A percentile compares a stretch with the other conserved stretches of the same genome.
Conservation (phyloP, 106 monocot genomes). For the Narthecium ossifragum region DNA sequence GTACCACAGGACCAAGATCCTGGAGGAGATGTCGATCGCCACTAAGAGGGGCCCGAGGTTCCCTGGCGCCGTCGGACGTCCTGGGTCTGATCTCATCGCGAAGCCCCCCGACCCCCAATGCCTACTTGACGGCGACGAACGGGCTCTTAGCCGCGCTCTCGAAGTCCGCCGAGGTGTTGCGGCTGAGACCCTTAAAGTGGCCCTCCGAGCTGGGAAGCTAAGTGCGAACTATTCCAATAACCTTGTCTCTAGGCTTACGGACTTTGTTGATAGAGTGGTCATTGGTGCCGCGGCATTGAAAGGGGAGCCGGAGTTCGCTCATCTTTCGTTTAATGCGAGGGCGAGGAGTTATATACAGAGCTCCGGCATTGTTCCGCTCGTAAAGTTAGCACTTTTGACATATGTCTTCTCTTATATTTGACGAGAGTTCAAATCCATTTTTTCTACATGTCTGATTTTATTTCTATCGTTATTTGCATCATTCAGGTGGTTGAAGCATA, state of each 20-base stretch:
- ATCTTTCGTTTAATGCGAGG: slow-evolving; percentile 74
- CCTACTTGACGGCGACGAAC: slow-evolving; percentile 12
- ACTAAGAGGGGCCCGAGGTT: slow-evolving; percentile 46
- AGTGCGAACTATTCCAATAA: slow-evolving; percentile 64
- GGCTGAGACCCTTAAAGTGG: slow-evolving; percentile 55
- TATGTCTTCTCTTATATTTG: too few species aligned
- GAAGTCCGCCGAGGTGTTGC: slow-evolving; percentile 69
- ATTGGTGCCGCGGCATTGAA: slow-evolving; percentile 77
- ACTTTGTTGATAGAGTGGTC: slow-evolving; percentile 66
- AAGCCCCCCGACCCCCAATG: background rate
- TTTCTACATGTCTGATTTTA: background rate
- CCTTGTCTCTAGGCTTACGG: slow-evolving; percentile 37
- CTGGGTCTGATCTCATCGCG: slow-evolving; percentile 16
- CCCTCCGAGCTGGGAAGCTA: slow-evolving; percentile 47
- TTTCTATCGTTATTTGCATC: background rate
- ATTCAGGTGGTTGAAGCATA: slow-evolving; percentile 97
- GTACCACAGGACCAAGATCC: slow-evolving; percentile 20
- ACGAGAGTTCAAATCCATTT: background rate
- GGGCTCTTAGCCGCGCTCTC: slow-evolving; percentile 46
- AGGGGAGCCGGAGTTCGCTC: slow-evolving; percentile 45
- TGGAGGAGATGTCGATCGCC: slow-evolving; percentile 50
- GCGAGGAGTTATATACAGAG: slow-evolving; percentile 55
- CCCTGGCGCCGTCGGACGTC: slow-evolving; percentile 67
- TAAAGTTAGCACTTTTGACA: slow-evolving; percentile 28
- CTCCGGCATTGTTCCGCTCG: slow-evolving; percentile 68